Evolutionary conservation across 352 stramenopile genomes (phyloP).

Genomic region (Peronospora belbahrii): DNA sequence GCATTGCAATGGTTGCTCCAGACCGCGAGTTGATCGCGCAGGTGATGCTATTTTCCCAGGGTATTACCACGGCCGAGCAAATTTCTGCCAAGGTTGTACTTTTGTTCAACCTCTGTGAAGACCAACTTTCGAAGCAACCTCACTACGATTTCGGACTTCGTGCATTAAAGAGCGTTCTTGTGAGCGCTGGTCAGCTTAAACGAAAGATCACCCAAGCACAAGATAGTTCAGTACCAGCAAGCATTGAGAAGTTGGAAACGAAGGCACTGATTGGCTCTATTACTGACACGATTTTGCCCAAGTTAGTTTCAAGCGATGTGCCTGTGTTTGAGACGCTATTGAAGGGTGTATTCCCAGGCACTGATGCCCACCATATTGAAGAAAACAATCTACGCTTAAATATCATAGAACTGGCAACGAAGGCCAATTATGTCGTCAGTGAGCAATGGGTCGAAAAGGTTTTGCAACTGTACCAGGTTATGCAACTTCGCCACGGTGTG

Average conservation of each 20-base stretch:
- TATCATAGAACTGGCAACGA: constrained; percentile 89
- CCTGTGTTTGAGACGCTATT: constrained; percentile 95
- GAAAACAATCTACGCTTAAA: constrained; percentile 84
- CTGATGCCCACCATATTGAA: constrained; percentile 71
- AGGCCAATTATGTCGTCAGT: constrained; percentile 81
- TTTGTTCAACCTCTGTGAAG: constrained; percentile 96
- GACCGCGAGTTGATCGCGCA: constrained; percentile 99
- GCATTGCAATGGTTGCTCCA: constrained; percentile 99
- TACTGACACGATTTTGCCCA: constrained; percentile 98
- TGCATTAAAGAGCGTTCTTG: constrained; percentile 98
- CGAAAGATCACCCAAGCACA: constrained; percentile 76
- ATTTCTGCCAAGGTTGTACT: constrained; percentile 96
- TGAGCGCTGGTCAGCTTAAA: constrained; percentile 97
- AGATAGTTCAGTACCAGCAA: constrained; percentile 20
- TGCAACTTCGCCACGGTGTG: constrained; percentile 95
- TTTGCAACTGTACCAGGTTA: constrained; percentile 97
- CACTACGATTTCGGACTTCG: constrained; percentile 99
- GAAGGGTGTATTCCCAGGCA: constrained; percentile 95
- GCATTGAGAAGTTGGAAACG: constrained; percentile 83
- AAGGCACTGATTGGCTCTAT: constrained; percentile 95
- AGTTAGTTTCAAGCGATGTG: constrained; percentile 97
- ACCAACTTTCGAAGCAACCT: constrained; percentile 97
- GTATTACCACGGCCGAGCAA: constrained; percentile 96
- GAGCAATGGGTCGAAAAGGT: constrained; percentile 97
- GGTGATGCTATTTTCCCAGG: constrained; percentile 99